Base-by-base conservation (phyloP, 2,329 filamentous ascomycete genomes). In the Cryoendolithus antarcticus region DNA sequence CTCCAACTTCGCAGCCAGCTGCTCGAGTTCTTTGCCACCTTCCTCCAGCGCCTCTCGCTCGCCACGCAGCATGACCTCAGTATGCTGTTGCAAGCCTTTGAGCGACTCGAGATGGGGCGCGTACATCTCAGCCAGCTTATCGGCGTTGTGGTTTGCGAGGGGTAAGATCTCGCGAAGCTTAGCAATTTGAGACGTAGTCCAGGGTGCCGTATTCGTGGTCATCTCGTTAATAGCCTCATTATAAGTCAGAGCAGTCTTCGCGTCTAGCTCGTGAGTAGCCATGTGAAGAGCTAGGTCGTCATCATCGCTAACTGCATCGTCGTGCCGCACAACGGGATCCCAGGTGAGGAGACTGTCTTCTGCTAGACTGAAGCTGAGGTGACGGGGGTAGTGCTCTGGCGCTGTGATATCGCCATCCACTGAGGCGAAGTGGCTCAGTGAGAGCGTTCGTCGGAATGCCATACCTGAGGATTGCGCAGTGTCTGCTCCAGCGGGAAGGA, bases 1-100 rank as follows among this genome's bases (percentile, higher is more conserved):
- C 53, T 96, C 88, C 40, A 96, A 69, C 60, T 88, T 88, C 12
- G 86, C 85, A 2, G 81, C 77, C 30, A 93, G 66, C 13, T 81
- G 74, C 57, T 93, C 86, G 9, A 95, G 70, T 46, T 91, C 83
- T 57, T 81, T 81, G 44, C 86, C 67, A 9, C 72, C 72, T 54
- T 91, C 84, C 3, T 72, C 74, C 29, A 93, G 65, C 38, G 73
- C 70, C 13, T 71, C 69, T 31, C 79, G 74, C 60, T 93, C 82
- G 35, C 80, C 75, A 0, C 71, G 69, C 6, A 94, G 62, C 10
- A 86, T 64, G 42, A 83, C 80, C 28, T 80, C 74, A 1, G 80
- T 79, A 42, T 72, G 71, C 41, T 81, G 71, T 45, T 78, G 75
- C 10, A 86, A 68, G 10, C 70, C 69, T 46, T 82, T 74, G 49